Base-by-base conservation (phyloP, 225 moss, liverwort and hornwort species). In the Anthoceros angustus region DNA sequence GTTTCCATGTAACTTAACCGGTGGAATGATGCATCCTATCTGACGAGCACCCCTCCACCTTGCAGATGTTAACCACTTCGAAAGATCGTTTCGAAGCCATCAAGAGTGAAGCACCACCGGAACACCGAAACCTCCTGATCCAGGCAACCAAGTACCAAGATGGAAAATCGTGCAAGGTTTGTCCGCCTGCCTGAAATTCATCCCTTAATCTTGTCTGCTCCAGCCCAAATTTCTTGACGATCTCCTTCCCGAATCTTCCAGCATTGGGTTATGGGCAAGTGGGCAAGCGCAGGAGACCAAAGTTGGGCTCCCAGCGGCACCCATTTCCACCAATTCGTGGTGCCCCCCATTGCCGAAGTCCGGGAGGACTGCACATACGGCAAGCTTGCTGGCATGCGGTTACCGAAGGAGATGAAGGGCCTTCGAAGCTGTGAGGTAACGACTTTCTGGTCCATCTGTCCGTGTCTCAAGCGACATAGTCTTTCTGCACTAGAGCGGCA, bases 281-380 rank as follows among this genome's bases (percentile, higher is more conserved):
- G 88, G 90, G 86, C 86, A 0, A 77, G 75, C 9, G 39, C 80
- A 0, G 55, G 67, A 8, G 83, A 88, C 12, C 94, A 95, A 68
- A 75, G 72, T 25, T 90, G 83, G 80, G 94, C 94, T 42, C 88
- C 90, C 41, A 3, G 72, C 0, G 90, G 86, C 16, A 80, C 90
- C 6, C 86, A 88, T 50, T 85, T 90, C 69, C 94, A 95, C 73
- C 90, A 95, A 43, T 95, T 90, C 43, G 94, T 95, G 42, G 94
- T 95, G 39, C 94, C 94, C 15, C 84, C 80, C 0, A 62, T 95
- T 0, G 65, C 77, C 16, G 86, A 90, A 67, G 71, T 75, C 60
- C 69, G 94, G 43, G 78, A 74, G 24, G 90, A 95, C 72, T 95
- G 94, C 64, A 90, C 79, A 0, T 95, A 95, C 32, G 94, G 94